Base-by-base conservation (phyloP, 2,329 filamentous ascomycete species). In the Epichloe aotearoae region DNA sequence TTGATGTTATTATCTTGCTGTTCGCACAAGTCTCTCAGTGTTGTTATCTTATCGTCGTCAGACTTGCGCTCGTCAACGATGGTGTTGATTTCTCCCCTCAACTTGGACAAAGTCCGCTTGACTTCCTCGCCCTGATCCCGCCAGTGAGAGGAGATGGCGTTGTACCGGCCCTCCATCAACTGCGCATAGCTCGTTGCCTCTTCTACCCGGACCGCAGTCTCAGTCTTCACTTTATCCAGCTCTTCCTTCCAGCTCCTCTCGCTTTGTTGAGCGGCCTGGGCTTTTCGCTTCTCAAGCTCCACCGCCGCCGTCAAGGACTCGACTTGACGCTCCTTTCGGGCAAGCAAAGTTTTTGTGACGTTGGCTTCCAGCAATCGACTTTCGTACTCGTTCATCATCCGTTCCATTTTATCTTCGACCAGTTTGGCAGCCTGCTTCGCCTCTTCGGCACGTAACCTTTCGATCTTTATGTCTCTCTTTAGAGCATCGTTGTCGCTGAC, bases 401-500 rank as follows among this genome's bases (percentile, higher is more conserved):
- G 76, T 53, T 86, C 82, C 70, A 87, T 82, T 66, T 83, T 86
- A 56, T 84, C 82, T 61, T 86, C 82, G 45, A 84, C 70, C 55
- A 86, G 73, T 54, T 79, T 80, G 11, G 83, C 76, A 4, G 79
- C 76, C 62, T 85, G 80, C 57, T 80, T 79, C n/a, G 83, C 75
- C 60, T 89, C 86, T 52, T 88, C 84, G 43, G 83, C 75, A 44
- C 76, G 75, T 50, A 84, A 63, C 19, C 73, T 72, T 64, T 86
- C 82, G 51, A 84, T 77, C 59, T 83, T 74, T 52, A 86, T 72
- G 55, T 91, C 86, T 49, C 86, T 77, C 59, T 86, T 86, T 44
- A 91, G 72, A 40, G 82, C 76, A 61, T 91, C 86, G 58, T 89
- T 89, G 62, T 91, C 86, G 49, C 83, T 82, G 62, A 88, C 86